A percentile compares a stretch with the other conserved stretches of the same genome.
Conservation (phyloP, 306 rosid genomes). For the Gillenia trifoliata region DNA sequence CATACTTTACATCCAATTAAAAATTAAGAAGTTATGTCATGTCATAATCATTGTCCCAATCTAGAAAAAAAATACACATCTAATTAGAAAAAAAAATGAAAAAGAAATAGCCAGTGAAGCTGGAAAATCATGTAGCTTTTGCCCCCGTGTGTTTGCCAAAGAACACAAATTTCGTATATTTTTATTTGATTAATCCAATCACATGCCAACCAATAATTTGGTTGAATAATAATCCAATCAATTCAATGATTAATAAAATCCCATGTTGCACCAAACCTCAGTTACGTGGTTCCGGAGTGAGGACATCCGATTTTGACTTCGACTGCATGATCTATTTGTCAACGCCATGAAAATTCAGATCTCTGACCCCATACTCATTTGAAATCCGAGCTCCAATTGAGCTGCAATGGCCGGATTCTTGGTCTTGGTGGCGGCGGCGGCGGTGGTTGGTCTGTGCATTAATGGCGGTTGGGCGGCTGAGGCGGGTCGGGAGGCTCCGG, state of each 20-base stretch:
- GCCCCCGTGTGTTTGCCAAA: too few relatives aligned
- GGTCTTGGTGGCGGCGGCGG: conserved; percentile 28
- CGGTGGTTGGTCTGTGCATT: conserved; percentile 26
- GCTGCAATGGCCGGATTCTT: conserved; percentile 44
- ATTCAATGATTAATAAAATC: background rate
- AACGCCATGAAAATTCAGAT: conserved; percentile 38
- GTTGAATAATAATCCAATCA: background rate
- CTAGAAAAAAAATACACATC: too few relatives aligned
- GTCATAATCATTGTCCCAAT: too few relatives aligned
- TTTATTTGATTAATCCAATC: too few relatives aligned
- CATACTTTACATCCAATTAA: too few relatives aligned
- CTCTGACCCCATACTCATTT: conserved; percentile 42
- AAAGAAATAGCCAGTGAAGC: too few relatives aligned
- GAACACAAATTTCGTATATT: too few relatives aligned
- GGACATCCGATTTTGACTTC: conserved; percentile 46
- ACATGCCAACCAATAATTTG: background rate
- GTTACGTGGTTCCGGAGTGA: background rate
- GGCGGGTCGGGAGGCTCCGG: conserved; percentile 41
- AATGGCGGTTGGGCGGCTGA: conserved; percentile 23
- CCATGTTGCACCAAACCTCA: background rate
- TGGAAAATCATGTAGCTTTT: too few relatives aligned
- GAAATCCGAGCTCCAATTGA: conserved; percentile 34
- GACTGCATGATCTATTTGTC: background rate
- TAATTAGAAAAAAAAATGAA: too few relatives aligned
- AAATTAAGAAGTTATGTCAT: background rate